Evolutionary conservation across 2,329 filamentous ascomycete genomes (phyloP), one percentile per base, ranked within the genome.

Genomic region (Trichoderma guizhouense): DNA sequence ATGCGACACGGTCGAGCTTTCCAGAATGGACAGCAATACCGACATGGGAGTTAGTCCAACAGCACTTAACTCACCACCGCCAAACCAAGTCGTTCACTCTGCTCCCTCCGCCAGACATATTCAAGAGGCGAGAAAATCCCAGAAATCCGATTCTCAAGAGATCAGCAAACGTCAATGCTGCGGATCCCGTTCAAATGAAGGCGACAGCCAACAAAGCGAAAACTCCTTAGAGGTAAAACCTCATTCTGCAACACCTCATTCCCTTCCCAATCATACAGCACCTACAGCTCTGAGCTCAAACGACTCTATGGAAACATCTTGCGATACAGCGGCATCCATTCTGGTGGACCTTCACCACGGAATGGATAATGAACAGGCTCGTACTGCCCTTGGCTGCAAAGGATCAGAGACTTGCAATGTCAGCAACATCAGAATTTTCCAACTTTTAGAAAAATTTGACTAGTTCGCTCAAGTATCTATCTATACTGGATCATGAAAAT

Each of bases 341-440:
- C 66, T 73, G 3, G 71, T 72, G 21, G 65, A 71, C 3, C 71
- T 73, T 15, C 71, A 70, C 28, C 24, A 30, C 18, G 61, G 72
- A 5, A 26, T 60, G 18, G 72, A 73, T 63, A 12, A 34, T 32
- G 39, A 65, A 5, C 71, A 61, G 12, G 72, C 71, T 30, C 70
- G 72, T 9, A 43, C 26, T 30, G 71, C 71, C n/a, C 64, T 73
- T 3, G 72, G 72, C 11, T 73, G 72, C 57, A 43, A 18, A 21
- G 71, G 66, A 18, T 18, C 61, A 24, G 51, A n/a, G 43, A 36
- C 47, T 55, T 73, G 72, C 47, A 71, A 71, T 9, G 72, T 73
- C 39, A 72, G 47, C 12, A 73, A 73, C 30, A 71, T 51, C 9
- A 63, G 68, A 3, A 71, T 73, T n/a, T 72, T 73, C n/a, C 72